These are phyloP conservation scores for Lentinula lateritia DNA, from an alignment of 768 basidiomycete genomes.

Conservation along the genomic window DNA sequence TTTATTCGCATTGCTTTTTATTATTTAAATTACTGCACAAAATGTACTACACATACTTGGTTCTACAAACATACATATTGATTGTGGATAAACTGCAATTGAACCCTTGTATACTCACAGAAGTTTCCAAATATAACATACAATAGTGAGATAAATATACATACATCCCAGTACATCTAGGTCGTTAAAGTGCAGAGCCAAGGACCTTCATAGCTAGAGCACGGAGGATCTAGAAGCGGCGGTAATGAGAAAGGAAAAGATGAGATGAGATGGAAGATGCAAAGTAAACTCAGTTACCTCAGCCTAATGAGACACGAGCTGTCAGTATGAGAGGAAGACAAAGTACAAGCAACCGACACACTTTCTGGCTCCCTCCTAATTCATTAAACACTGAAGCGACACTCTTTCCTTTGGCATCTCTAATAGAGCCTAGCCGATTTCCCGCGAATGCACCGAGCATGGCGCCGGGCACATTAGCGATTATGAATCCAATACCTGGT, in stretches of 20 bases:
- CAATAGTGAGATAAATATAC: background rate
- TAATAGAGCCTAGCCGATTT: constrained; percentile 83
- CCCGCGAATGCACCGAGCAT: constrained; percentile 85
- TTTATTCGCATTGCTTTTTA: constrained; percentile 5
- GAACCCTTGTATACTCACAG: no score
- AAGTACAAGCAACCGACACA: background rate
- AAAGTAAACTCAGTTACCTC: constrained; percentile 45
- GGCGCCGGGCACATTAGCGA: constrained; percentile 50
- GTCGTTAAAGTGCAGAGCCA: constrained; percentile 48
- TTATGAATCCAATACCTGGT: constrained; percentile 40
- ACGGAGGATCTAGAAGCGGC: constrained; percentile 57
- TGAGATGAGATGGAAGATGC: background rate
- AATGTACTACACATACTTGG: background rate
- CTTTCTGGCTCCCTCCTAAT: constrained; percentile 68
- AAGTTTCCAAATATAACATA: background rate
- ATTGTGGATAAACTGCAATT: no score
- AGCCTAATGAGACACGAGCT: constrained; percentile 29
- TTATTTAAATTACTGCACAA: background rate
- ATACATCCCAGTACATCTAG: background rate
- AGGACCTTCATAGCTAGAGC: constrained; percentile 80
- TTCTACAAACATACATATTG: no score
- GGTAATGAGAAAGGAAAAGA: background rate
- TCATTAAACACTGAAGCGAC: constrained; percentile 85
- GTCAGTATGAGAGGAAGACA: background rate
- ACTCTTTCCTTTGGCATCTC: constrained; percentile 93